Base-by-base conservation (phyloP, 345 rosid species). In the Arabis hirsuta region DNA sequence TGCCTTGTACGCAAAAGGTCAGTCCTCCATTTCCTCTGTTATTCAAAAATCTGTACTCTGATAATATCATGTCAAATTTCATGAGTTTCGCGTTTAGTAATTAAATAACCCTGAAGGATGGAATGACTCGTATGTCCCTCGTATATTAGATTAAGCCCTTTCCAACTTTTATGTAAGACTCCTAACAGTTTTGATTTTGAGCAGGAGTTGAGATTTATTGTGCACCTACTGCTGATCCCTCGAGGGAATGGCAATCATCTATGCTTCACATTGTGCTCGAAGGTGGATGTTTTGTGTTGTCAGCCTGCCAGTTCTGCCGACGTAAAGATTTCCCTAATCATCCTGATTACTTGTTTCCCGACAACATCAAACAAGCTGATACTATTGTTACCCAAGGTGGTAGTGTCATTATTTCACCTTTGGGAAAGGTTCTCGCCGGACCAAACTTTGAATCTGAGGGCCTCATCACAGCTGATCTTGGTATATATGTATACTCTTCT, bases 361-460 rank as follows among this genome's bases (percentile, higher is more conserved):
- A 84, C 51, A 86, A 82, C 12, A 75, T 74, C 50, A 84, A 78
- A 55, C 74, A 72, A 29, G 85, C 85, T 7, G 91, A 85, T 44
- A 80, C 92, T 12, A 74, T 89, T 45, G 92, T 94, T 59, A 88
- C 97, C 73, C 81, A 80, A 32, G 97, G 97, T 16, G 97, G 98
- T 41, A 91, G 96, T 83, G 96, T 87, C 38, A 91, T 91, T 55
- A 86, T 89, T 76, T 89, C 98, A 54, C 96, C 97, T 6, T 79
- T 84, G 12, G 97, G 97, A 72, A 47, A 83, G 59, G 79, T 94
- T 61, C 79, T 94, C 20, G 97, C 97, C 0, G 97, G 98, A 65
- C 98, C 98, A 27, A 94, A 88, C 81, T 94, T 80, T 62, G 92
- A 94, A 1, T 88, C 92, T 27, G 96, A 94, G 82, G 96, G 92